A percentile compares a stretch with the other conserved stretches of the same genome.
Conservation (phyloP, 257 asterid genomes). For the Fraxinus cuspidata region DNA sequence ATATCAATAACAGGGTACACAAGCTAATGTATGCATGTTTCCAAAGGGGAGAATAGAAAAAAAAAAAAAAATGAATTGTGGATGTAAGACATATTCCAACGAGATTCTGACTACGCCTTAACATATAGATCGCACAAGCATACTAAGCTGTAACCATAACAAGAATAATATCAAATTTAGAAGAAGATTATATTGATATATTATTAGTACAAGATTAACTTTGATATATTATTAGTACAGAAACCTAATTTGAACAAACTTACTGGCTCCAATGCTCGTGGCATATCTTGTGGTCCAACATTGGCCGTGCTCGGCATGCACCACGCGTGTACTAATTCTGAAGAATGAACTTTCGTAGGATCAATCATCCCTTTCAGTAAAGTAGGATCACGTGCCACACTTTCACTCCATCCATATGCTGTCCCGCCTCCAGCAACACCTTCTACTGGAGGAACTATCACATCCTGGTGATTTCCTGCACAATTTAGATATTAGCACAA, state of each 20-base stretch:
- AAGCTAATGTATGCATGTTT: slow-evolving; percentile 19
- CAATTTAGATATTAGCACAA: not conserved
- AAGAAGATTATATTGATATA: slow-evolving; percentile 9
- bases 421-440: slow-evolving; percentile 99
- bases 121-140: not conserved
- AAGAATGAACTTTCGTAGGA: slow-evolving; percentile 72
- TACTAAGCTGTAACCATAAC: slow-evolving; percentile 13
- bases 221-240: slow-evolving; percentile 5
- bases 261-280: slow-evolving; percentile 80
- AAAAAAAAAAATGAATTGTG: not conserved
- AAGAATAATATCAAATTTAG: slow-evolving; percentile 3
- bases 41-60: not conserved
- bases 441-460: slow-evolving; percentile 81
- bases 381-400: slow-evolving; percentile 50
- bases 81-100: not conserved
- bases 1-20: not conserved
- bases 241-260: slow-evolving; percentile 33
- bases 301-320: slow-evolving; percentile 94
- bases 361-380: slow-evolving; percentile 68
- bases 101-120: not conserved
- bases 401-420: slow-evolving; percentile 90
- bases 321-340: slow-evolving; percentile 86
- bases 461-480: slow-evolving; percentile 67
- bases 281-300: slow-evolving; percentile 93
- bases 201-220: slow-evolving; percentile 15